Evolutionary conservation across 129 eudicot species (phyloP).

Genomic region (Escallonia rubra): DNA sequence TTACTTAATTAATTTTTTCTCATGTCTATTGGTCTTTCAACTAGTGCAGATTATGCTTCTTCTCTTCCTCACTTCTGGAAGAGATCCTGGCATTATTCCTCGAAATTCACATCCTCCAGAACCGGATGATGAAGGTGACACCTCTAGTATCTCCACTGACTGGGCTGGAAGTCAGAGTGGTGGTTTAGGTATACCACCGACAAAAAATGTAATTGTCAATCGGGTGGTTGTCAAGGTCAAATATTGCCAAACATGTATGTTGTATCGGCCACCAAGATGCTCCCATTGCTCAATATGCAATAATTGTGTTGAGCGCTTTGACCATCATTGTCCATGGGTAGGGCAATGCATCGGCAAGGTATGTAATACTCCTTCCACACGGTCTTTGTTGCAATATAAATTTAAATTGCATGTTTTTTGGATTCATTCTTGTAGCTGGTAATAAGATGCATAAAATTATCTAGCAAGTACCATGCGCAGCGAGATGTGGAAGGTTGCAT

Average conservation of each 20-base stretch:
- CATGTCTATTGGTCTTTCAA: background rate
- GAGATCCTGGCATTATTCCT: slow-evolving; percentile 58
- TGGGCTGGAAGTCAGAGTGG: slow-evolving; percentile 44
- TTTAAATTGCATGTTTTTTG: too few species aligned
- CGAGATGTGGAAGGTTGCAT: too few species aligned
- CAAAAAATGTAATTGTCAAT: slow-evolving; percentile 43
- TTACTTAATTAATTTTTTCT: background rate
- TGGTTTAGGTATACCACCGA: slow-evolving; percentile 31
- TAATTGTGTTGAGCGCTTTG: slow-evolving; percentile 71
- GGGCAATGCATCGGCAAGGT: slow-evolving; percentile 82
- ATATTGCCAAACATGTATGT: slow-evolving; percentile 61
- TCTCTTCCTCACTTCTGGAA: slow-evolving; percentile 51
- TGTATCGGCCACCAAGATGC: slow-evolving; percentile 71
- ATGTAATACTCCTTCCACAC: background rate
- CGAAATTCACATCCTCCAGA: slow-evolving; percentile 48
- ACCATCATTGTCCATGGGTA: slow-evolving; percentile 81
- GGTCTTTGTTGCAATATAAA: too few species aligned
- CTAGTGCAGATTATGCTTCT: slow-evolving; percentile 37
- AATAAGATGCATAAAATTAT: too few species aligned
- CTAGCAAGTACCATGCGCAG: too few species aligned
- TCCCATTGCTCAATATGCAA: slow-evolving; percentile 72
- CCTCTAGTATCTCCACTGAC: slow-evolving; percentile 36
- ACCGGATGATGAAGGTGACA: slow-evolving; percentile 42
- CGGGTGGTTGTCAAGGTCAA: slow-evolving; percentile 51
- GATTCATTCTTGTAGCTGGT: too few species aligned